Conservation (phyloP, 768 basidiomycete species). For the Multifurca ochricompacta region DNA sequence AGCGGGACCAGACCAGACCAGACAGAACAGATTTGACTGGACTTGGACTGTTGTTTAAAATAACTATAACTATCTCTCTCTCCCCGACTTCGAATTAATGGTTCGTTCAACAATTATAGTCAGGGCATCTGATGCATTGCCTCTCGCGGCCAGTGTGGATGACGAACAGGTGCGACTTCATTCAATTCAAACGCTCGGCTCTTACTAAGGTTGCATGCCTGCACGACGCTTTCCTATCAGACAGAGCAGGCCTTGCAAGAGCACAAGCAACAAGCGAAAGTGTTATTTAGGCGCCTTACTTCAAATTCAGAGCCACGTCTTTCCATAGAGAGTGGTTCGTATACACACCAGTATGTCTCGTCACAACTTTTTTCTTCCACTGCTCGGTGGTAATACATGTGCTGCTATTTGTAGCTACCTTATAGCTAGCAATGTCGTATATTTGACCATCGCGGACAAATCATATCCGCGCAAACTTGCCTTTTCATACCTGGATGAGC, state of each 20-base stretch:
- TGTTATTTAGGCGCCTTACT: constrained; percentile 91
- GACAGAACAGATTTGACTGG: too few relatives aligned
- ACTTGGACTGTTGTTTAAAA: too few relatives aligned
- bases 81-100: too few relatives aligned
- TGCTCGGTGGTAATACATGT: not conserved
- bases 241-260: constrained; percentile 92
- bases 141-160: constrained; percentile 92
- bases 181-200: not conserved
- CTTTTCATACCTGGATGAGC: constrained; percentile 94
- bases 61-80: too few relatives aligned
- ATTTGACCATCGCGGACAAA: constrained; percentile 91
- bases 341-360: constrained; percentile 84
- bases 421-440: constrained; percentile 89
- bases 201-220: constrained; percentile 8
- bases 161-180: constrained; percentile 74
- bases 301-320: constrained; percentile 93
- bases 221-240: constrained; percentile 33
- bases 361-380: not conserved
- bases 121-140: constrained; percentile 78
- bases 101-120: constrained; percentile 84
- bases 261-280: constrained; percentile 97
- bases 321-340: constrained; percentile 92
- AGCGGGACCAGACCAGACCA: too few relatives aligned
- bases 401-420: constrained; percentile 61
- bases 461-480: constrained; percentile 96